Evolutionary conservation across 805 yeast species (phyloP).

Genomic region (Candida quercuum): DNA sequence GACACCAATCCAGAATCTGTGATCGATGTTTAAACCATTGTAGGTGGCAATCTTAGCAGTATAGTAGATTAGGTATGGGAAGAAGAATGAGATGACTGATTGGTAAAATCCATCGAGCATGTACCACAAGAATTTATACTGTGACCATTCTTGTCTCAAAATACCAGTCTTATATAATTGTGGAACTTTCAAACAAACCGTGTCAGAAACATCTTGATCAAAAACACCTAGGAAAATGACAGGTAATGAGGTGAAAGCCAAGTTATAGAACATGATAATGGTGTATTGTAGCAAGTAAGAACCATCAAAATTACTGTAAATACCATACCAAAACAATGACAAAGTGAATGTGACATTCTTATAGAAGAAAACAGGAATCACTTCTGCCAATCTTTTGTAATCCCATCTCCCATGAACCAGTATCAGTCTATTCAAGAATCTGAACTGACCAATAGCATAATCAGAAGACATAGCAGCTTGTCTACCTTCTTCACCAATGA

Average conservation of each 20-base stretch:
- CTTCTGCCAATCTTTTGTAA: slow-evolving; percentile 73
- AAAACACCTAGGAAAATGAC: slow-evolving; percentile 72
- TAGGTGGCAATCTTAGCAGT: slow-evolving; percentile 37
- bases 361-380: slow-evolving; percentile 78
- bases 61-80: slow-evolving; percentile 56
- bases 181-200: slow-evolving; percentile 66
- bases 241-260: slow-evolving; percentile 80
- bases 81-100: slow-evolving; percentile 65
- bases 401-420: slow-evolving; percentile 87
- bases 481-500: slow-evolving; percentile 88
- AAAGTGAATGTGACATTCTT: slow-evolving; percentile 73
- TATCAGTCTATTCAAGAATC: slow-evolving; percentile 60
- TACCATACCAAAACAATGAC: slow-evolving; percentile 77
- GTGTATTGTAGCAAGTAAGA: slow-evolving; percentile 76
- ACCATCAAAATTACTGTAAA: slow-evolving; percentile 72
- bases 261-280: slow-evolving; percentile 71
- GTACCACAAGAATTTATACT: slow-evolving; percentile 62
- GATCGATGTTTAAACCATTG: slow-evolving; percentile 59
- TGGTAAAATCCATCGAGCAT: slow-evolving; percentile 78
- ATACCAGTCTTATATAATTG: slow-evolving; percentile 73
- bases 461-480: slow-evolving; percentile 88
- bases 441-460: slow-evolving; percentile 80
- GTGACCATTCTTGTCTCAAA: slow-evolving; percentile 64
- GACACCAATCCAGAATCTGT: slow-evolving; percentile 68
- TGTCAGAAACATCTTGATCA: slow-evolving; percentile 75